Evolutionary conservation across 352 stramenopile genomes (phyloP), one percentile per base, ranked within the genome.

Genomic region (Lagenidium giganteum): DNA sequence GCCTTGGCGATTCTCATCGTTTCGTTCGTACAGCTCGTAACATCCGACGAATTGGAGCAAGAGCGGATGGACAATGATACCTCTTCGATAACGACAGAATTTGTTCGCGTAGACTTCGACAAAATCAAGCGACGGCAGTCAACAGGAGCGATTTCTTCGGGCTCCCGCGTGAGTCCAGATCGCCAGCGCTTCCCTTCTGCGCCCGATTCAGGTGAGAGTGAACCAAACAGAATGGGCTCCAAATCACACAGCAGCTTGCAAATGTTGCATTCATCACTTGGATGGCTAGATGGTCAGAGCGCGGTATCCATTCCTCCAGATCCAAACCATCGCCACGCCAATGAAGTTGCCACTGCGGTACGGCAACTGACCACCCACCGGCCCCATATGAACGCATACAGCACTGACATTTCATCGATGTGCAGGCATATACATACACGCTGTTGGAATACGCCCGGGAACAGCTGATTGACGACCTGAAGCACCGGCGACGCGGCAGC

Each of bases 401-500:
- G 11, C 24, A n/a, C 5, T 9, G 18, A 28, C 8, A 8, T 11
- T 31, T 35, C n/a, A 13, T 16, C 26, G n/a, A n/a, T 32, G 23
- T 4, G 18, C 20, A 65, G 30, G 59, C 32, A 18, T 69, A 69
- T 47, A 69, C 59, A 20, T 65, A 46, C 7, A 65, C 54, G 11
- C 29, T 69, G 21, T 46, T 69, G 1, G 42, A 64, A 23, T 69
- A 65, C 21, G 50, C 56, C 0, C 54, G 54, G 5, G 59, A 69
- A 23, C 54, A 69, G 27, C 38, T 69, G 8, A 35, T 69, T 5
- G 59, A 69, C 13, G 51, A 54, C n/a, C n/a, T n/a, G n/a, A n/a
- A n/a, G n/a, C n/a, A n/a, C n/a, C n/a, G n/a, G n/a, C n/a, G n/a
- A 42, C 34, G 42, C 14, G 41, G 42, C 23, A 35, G 29, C 1